Conservation (phyloP, 2,329 filamentous ascomycete genomes). For the Ophiostoma perfectum region DNA sequence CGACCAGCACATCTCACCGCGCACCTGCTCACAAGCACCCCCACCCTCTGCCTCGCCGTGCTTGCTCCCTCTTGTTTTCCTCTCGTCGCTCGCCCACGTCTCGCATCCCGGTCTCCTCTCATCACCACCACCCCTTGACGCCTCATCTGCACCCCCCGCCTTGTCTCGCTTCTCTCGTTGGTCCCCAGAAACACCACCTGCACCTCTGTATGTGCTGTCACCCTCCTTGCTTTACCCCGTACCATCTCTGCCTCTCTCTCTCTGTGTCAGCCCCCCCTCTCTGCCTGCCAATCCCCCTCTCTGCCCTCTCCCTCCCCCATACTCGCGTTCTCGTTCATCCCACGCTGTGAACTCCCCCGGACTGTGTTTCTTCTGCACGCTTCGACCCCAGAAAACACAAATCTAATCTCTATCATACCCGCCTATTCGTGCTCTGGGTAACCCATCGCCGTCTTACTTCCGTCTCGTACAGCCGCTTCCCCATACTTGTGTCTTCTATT, state of each 20-base stretch:
- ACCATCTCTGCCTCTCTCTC: not conserved
- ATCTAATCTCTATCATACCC: too few species aligned
- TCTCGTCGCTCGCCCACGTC: not conserved
- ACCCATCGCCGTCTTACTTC: not conserved
- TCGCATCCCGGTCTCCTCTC: not conserved
- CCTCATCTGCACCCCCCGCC: conserved; percentile 7
- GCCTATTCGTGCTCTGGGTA: not conserved
- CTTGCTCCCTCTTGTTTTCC: not conserved
- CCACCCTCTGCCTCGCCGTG: not conserved
- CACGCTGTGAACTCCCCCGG: too few species aligned
- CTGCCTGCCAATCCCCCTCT: too few species aligned
- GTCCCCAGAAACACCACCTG: not conserved
- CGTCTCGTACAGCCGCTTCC: not conserved
- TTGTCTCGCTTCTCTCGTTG: not conserved
- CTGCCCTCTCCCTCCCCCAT: too few species aligned
- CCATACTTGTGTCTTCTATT: not conserved
- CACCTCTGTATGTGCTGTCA: conserved; percentile 5
- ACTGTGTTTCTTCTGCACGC: too few species aligned
- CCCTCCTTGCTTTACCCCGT: not conserved
- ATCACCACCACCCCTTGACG: not conserved
- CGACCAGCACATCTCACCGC: not conserved
- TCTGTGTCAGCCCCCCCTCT: not conserved
- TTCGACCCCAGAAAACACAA: too few species aligned
- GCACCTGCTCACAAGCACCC: not conserved
- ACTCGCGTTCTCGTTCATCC: too few species aligned